These are phyloP conservation scores for Jasminum sambac DNA, from an alignment of 257 asterid species.

Conservation along the genomic window DNA sequence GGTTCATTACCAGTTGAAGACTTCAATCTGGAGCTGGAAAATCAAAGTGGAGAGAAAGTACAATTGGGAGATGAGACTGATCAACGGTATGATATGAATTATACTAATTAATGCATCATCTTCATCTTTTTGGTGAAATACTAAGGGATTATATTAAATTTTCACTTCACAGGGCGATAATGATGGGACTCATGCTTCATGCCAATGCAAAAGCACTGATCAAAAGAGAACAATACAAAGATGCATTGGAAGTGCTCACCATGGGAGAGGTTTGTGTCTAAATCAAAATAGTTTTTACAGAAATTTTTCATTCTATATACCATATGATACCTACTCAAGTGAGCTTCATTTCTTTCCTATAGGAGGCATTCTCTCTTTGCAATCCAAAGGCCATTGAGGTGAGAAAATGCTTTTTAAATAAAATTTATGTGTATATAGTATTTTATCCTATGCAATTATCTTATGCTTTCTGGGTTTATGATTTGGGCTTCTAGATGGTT, in stretches of 20 bases:
- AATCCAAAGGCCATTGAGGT: slow-evolving; percentile 77
- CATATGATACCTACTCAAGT: slow-evolving; percentile 11
- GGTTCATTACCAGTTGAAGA: slow-evolving; percentile 91
- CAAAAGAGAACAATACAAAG: slow-evolving; percentile 58
- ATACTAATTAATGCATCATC: neutral
- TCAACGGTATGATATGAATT: slow-evolving; percentile 50
- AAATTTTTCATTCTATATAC: neutral
- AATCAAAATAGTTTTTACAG: neutral
- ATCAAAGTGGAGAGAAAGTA: slow-evolving; percentile 87
- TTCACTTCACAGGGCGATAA: slow-evolving; percentile 63
- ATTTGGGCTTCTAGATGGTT: slow-evolving; percentile 61
- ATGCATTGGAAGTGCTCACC: slow-evolving; percentile 88
- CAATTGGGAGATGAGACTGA: slow-evolving; percentile 91
- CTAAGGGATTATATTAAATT: slow-evolving; percentile 14
- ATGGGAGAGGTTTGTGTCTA: slow-evolving; percentile 75
- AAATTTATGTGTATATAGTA: neutral
- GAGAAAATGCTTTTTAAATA: slow-evolving; percentile 24
- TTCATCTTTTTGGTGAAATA: slow-evolving; percentile 3
- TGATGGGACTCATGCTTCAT: slow-evolving; percentile 99
- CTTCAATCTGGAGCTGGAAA: slow-evolving; percentile 91
- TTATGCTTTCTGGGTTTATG: slow-evolving; percentile 20
- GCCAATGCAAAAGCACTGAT: slow-evolving; percentile 77
- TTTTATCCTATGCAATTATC: slow-evolving; percentile 13
- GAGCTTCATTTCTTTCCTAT: slow-evolving; percentile 32
- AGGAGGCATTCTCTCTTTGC: slow-evolving; percentile 95